Evolutionary conservation across 495 filamentous ascomycete genomes (phyloP), one percentile per base, ranked within the genome.

Genomic region (Penicillium ucsense): DNA sequence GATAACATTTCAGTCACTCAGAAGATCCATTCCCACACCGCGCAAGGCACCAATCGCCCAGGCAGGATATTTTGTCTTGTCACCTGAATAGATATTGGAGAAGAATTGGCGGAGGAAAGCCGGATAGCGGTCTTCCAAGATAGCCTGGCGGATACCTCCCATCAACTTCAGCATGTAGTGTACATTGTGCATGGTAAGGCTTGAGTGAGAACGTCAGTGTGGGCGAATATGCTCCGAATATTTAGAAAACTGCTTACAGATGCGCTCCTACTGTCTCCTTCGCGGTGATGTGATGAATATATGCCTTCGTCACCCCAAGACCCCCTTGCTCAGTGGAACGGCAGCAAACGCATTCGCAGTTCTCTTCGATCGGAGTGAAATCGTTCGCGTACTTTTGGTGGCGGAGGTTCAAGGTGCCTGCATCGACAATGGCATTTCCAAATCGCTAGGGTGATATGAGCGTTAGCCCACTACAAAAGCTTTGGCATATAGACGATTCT

Each of bases 191-290:
- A 95, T 84, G 0, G 89, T 94, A 33, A 98, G 68, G n/a, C 75
- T 78, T 28, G 27, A 2, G 35, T n/a, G 2, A 28, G 31, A 64
- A 57, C 63, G 61, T 40, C 34, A 32, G 4, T 5, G 30, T 29
- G 34, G 34, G 2, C 7, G 7, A 10, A 2, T 35, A 31, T 1
- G 4, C 8, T 44, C 4, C 12, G 27, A 39, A 3, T 1, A 40
- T 3, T 2, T 34, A n/a, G 41, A 7, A 2, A 20, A 9, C 29
- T 33, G 56, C 74, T 57, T 64, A 78, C 64, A 99, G 66, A 73
- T 99, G 92, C 12, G 94, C 92, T 8, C 90, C 91, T 0, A 86
- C 92, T 5, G 92, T 97, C 70, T 97, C 92, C 62, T 99, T 99
- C 3, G 83, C 83, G 1, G 88, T 82, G 41, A 94, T 75, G 66